phyloP scores from a whole-genome alignment of 2,329 filamentous ascomycete species.

The Lachnellula subtilissima region DNA sequence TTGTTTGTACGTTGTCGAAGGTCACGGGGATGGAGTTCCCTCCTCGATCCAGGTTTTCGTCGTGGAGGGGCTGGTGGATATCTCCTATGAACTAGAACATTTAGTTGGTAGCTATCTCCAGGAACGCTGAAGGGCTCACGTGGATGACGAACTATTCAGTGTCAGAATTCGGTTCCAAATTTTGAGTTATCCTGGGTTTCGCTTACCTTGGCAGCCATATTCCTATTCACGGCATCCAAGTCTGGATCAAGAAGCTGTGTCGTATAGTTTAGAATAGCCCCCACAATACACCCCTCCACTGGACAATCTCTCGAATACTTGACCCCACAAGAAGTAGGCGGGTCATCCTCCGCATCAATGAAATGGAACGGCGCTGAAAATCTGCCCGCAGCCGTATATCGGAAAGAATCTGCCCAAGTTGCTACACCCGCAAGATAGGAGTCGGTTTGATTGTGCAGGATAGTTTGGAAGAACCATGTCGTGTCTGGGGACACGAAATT shows the following conservation, averaged over 20 bases:
- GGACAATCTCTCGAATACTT: slow-evolving; percentile 59
- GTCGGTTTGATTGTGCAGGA: slow-evolving; percentile 49
- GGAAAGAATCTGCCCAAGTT: slow-evolving; percentile 59
- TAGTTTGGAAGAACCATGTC: slow-evolving; percentile 49
- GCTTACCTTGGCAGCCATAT: slow-evolving; percentile 58
- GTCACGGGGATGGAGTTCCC: slow-evolving; percentile 64
- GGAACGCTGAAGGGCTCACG: slow-evolving; percentile 20
- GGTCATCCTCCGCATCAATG: slow-evolving; percentile 63
- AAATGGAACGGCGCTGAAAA: slow-evolving; percentile 63
- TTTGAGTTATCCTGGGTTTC: background rate
- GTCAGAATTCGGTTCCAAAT: slow-evolving; percentile 7
- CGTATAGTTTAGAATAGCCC: slow-evolving; percentile 32
- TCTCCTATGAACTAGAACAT: slow-evolving; percentile 66
- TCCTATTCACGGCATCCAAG: slow-evolving; percentile 43
- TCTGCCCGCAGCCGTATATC: slow-evolving; percentile 58
- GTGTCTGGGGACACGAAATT: slow-evolving; percentile 55
- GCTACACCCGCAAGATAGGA: slow-evolving; percentile 60
- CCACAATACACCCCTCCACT: slow-evolving; percentile 56
- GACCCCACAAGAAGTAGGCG: slow-evolving; percentile 53
- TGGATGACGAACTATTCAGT: slow-evolving; percentile 27
- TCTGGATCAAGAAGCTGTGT: slow-evolving; percentile 20
- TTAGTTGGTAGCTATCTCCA: slow-evolving; percentile 2
- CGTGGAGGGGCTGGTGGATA: slow-evolving; percentile 64
- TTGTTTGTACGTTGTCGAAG: slow-evolving; percentile 53
- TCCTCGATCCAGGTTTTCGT: slow-evolving; percentile 57